Evolutionary conservation across 2,329 filamentous ascomycete species (phyloP).

Genomic region (Hymenoscyphus fructigenus): DNA sequence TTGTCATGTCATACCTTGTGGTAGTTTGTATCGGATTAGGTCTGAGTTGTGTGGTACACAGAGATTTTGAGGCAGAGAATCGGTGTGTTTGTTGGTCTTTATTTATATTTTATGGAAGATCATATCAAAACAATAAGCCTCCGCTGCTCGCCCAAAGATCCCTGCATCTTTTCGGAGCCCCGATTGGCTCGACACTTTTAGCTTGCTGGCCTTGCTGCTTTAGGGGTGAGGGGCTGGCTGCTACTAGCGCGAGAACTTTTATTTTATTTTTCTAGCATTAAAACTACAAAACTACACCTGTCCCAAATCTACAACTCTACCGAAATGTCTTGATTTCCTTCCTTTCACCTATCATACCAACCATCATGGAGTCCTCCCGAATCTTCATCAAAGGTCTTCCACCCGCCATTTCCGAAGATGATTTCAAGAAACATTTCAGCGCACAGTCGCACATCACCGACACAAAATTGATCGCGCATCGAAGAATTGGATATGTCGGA

Average conservation of each 20-base stretch:
- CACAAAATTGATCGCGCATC: slow-evolving; percentile 83
- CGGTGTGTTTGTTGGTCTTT: no score
- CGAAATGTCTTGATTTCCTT: slow-evolving; percentile 5
- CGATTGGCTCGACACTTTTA: background rate
- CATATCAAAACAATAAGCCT: no score
- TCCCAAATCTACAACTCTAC: background rate
- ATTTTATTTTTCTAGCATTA: background rate
- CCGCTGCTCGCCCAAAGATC: no score
- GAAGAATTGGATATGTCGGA: slow-evolving; percentile 93
- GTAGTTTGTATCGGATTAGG: no score
- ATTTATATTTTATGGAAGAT: no score
- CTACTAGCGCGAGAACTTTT: slow-evolving; percentile 8
- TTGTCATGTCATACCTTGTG: background rate
- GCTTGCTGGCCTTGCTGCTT: background rate
- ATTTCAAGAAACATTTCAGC: slow-evolving; percentile 87
- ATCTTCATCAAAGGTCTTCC: slow-evolving; percentile 82
- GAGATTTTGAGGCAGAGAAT: no score
- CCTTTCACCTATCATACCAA: no score
- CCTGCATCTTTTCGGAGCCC: no score
- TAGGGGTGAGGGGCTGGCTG: background rate
- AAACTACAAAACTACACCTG: background rate
- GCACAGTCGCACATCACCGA: slow-evolving; percentile 78
- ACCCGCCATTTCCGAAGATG: slow-evolving; percentile 77
- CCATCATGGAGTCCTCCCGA: slow-evolving; percentile 53
- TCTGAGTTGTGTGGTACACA: no score